A percentile compares a stretch with the other conserved stretches of the same genome.
Evolutionary conservation across 495 filamentous ascomycete species (phyloP).

Genomic region (Penicillium coffeae): DNA sequence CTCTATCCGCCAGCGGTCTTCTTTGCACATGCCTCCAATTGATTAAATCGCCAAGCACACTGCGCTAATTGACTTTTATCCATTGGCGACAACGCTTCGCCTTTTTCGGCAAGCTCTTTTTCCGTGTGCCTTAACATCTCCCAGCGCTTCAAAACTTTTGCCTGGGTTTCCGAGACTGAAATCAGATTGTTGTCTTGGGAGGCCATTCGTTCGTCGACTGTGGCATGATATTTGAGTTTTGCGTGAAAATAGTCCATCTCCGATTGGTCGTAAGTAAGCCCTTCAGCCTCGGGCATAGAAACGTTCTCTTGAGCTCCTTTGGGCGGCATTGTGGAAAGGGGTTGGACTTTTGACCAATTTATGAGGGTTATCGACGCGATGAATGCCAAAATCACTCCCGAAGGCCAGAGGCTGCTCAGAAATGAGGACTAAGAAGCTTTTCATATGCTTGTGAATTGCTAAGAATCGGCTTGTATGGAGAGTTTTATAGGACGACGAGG

Average conservation of each 20-base stretch:
- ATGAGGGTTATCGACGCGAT: background rate
- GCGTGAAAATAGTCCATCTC: constrained; percentile 43
- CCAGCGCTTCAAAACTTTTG: constrained; percentile 36
- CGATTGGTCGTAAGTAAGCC: constrained; percentile 41
- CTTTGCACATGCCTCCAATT: constrained; percentile 19
- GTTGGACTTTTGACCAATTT: background rate
- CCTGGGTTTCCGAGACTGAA: constrained; percentile 38
- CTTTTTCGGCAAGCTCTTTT: constrained; percentile 36
- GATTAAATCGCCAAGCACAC: constrained; percentile 39
- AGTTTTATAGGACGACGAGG: background rate
- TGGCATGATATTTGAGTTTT: constrained; percentile 37
- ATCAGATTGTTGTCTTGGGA: constrained; percentile 33
- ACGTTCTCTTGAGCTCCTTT: constrained; percentile 21
- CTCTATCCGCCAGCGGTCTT: background rate
- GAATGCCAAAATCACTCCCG: background rate
- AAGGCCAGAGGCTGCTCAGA: background rate
- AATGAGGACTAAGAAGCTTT: background rate
- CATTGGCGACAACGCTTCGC: constrained; percentile 26
- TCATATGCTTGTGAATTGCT: background rate
- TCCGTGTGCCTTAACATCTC: constrained; percentile 36
- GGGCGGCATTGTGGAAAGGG: constrained; percentile 21
- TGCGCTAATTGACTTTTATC: constrained; percentile 37
- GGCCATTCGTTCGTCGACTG: constrained; percentile 35
- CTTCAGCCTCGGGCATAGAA: constrained; percentile 34
- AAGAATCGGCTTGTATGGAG: constrained; percentile 2